These are phyloP conservation scores for Fusarium mangiferae DNA, from an alignment of 2,329 filamentous ascomycete genomes.

Conservation along the genomic window DNA sequence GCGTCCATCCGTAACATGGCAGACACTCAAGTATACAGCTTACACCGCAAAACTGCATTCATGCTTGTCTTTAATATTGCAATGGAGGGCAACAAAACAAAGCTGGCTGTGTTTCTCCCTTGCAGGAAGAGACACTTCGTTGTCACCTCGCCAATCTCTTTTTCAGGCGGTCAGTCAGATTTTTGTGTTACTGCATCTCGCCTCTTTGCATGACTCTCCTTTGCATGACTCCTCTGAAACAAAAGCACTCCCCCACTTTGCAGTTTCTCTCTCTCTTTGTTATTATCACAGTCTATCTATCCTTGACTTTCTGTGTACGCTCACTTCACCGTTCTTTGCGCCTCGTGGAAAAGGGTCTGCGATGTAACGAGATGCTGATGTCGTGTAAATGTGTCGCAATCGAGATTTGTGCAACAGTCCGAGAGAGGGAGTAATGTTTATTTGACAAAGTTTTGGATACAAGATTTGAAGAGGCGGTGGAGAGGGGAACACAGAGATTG, in stretches of 20 bases:
- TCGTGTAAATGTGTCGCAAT: conserved; percentile 40
- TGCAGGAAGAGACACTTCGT: conserved; percentile 11
- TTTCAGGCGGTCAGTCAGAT: conserved; percentile 28
- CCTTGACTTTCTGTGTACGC: not conserved
- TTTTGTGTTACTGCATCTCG: conserved; percentile 35
- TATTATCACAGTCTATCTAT: not conserved
- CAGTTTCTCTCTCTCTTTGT: not conserved
- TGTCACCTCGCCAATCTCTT: not conserved
- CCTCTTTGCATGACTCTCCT: conserved; percentile 28
- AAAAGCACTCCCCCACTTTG: not conserved
- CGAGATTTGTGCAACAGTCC: conserved; percentile 42
- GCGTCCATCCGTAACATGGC: not conserved
- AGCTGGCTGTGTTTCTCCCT: not conserved
- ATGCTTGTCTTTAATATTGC: not conserved
- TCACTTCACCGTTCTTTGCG: conserved; percentile 36
- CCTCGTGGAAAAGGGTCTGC: conserved; percentile 16
- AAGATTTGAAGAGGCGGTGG: conserved; percentile 27
- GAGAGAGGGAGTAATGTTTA: conserved; percentile 4
- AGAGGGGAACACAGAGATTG: conserved; percentile 3
- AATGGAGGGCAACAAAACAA: not conserved
- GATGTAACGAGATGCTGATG: conserved; percentile 24
- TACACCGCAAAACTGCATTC: conserved; percentile 7
- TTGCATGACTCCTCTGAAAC: conserved; percentile 36
- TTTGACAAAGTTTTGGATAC: not conserved
- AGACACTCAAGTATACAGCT: not conserved